Conservation (phyloP, 805 yeast genomes). For the Suhomyces sp. region DNA sequence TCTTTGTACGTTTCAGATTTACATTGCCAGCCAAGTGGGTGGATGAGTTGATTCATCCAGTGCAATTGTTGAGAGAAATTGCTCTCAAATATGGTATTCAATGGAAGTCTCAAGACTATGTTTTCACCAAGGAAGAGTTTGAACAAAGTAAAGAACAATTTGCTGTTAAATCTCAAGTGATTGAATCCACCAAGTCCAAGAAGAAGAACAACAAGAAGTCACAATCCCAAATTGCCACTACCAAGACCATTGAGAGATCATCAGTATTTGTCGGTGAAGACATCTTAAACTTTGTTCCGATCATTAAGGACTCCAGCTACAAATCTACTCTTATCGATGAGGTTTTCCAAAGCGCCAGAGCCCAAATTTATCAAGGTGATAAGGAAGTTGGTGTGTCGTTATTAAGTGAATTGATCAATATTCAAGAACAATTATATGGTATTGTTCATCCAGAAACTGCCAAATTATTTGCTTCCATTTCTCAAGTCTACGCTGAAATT, state of each 20-base stretch:
- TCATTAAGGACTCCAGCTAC: slow-evolving; percentile 69
- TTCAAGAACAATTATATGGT: slow-evolving; percentile 85
- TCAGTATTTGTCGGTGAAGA: slow-evolving; percentile 60
- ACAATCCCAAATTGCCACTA: slow-evolving; percentile 10
- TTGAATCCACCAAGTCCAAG: slow-evolving; percentile 20
- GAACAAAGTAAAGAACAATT: slow-evolving; percentile 30
- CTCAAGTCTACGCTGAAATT: slow-evolving; percentile 64
- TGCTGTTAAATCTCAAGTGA: slow-evolving; percentile 12
- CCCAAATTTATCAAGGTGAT: slow-evolving; percentile 40
- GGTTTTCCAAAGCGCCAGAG: slow-evolving; percentile 63
- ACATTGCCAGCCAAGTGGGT: slow-evolving; percentile 52
- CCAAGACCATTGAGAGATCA: slow-evolving; percentile 18
- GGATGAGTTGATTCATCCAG: slow-evolving; percentile 27
- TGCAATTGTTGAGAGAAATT: slow-evolving; percentile 64
- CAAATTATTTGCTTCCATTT: slow-evolving; percentile 60
- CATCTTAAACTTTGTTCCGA: slow-evolving; percentile 67
- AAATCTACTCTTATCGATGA: slow-evolving; percentile 71
- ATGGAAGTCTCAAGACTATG: slow-evolving; percentile 58
- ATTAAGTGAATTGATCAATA: slow-evolving; percentile 65
- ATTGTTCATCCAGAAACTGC: slow-evolving; percentile 77
- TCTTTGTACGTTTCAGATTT: slow-evolving; percentile 62
- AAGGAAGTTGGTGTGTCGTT: slow-evolving; percentile 59
- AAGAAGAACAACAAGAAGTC: slow-evolving; percentile 35
- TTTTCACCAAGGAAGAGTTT: slow-evolving; percentile 45
- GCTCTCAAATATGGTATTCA: slow-evolving; percentile 84